Percentiles rank a stretch among this genome's conserved stretches.
Evolutionary conservation across 257 asterid species (phyloP).

Genomic region (Parsonsia alboflavescens): DNA sequence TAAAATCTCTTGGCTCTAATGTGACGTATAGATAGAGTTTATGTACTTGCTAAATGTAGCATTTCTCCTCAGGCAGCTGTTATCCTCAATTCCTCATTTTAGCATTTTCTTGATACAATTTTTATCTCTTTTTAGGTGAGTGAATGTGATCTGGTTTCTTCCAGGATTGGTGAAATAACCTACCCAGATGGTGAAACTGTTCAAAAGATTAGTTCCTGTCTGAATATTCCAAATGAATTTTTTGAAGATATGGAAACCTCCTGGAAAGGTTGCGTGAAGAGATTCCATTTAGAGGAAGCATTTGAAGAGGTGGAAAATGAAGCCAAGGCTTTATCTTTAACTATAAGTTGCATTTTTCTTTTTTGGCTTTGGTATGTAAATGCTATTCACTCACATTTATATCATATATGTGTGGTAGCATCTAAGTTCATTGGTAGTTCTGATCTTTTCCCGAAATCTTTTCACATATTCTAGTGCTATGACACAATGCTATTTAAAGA

Average conservation of each 20-base stretch:
- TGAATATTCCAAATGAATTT: conserved; percentile 60
- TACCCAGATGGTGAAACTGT: conserved; percentile 79
- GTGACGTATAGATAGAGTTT: background rate
- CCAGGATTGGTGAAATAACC: conserved; percentile 70
- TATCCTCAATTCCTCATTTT: background rate
- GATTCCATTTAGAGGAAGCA: conserved; percentile 80
- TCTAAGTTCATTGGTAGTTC: background rate
- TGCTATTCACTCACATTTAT: background rate
- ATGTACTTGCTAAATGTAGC: background rate
- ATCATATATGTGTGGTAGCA: background rate
- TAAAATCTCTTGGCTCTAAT: background rate
- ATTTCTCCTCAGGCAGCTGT: background rate
- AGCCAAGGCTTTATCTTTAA: conserved; percentile 59
- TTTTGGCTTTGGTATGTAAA: background rate
- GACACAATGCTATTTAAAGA: no score
- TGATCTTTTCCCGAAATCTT: background rate
- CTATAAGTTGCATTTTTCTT: conserved; percentile 48
- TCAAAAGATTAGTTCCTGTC: conserved; percentile 50
- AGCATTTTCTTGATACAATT: background rate
- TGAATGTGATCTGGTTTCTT: conserved; percentile 64
- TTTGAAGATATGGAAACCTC: conserved; percentile 86
- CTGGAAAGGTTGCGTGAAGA: conserved; percentile 96
- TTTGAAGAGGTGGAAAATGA: conserved; percentile 76
- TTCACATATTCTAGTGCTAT: no score
- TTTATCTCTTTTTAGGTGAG: conserved; percentile 42